Base-by-base conservation (phyloP, 768 basidiomycete genomes). In the Xanthoconium purpureum region DNA sequence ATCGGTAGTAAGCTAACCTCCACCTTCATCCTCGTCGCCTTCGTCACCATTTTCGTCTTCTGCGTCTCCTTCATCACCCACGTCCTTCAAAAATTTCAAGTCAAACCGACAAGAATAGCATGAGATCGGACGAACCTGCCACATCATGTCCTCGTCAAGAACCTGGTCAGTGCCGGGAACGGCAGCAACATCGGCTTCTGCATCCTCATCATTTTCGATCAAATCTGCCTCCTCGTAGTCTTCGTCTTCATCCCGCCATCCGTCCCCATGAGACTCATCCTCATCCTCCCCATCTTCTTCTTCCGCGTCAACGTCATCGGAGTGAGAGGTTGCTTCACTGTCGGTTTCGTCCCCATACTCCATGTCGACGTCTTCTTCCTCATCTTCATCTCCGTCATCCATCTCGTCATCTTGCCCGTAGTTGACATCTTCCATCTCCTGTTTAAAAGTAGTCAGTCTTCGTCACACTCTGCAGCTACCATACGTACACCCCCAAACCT, bases 401-500 rank as follows among this genome's bases (percentile, higher is more conserved):
- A 91, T 89, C 47, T 84, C 88, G 43, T 89, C 89, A 54, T 88
- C 88, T 64, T 71, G 64, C 55, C 76, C 69, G 68, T 84, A 89
- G 55, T 86, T 81, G 9, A 80, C 79, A 59, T 91, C 91, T 56
- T 92, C 91, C 88, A 93, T 91, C 69, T 92, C 91, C 90, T 94
- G 59, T 50, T 30, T 6, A 40, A 53, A 24, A 55, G 52, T 38
- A 3, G 32, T 71, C 38, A 65, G 60, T 61, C 32, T 55, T 61
- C 52, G 46, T 62, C 39, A 58, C 24, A 39, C 45, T 53, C 35
- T 30, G 38, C 13, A 55, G 29, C 47, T 28, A 46, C 14, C 24
- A 11, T 47, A 81, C 90, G 74, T 75, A 94, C 91, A 39, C 91
- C 92, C 66, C 84, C 87, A 69, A 87, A 94, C 74, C 81, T 83